Percentiles rank a stretch among this genome's conserved stretches.
phyloP scores from a whole-genome alignment of 208 protist species.

The Leishmania lainsoni region DNA sequence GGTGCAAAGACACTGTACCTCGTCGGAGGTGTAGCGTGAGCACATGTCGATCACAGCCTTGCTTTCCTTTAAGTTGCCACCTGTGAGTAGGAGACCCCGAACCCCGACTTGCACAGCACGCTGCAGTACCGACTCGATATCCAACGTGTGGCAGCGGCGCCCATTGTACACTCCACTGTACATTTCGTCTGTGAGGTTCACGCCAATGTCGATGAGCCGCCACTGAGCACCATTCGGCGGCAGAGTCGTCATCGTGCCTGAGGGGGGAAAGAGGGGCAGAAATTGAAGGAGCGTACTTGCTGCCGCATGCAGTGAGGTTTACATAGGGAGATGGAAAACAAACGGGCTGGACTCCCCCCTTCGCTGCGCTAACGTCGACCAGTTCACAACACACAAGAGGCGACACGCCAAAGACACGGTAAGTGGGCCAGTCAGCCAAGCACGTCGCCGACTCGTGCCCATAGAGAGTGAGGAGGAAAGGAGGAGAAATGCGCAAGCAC shows the following conservation, averaged over 20 bases:
- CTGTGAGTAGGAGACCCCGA: constrained; percentile 76
- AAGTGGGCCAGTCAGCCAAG: background rate
- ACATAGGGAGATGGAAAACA: background rate
- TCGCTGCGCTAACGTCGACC: background rate
- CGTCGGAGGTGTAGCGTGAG: constrained; percentile 38
- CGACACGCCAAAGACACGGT: background rate
- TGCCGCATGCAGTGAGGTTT: background rate
- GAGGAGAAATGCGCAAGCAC: background rate
- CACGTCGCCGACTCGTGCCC: background rate
- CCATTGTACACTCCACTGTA: constrained; percentile 77
- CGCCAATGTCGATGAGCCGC: constrained; percentile 84
- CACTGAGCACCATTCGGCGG: constrained; percentile 29
- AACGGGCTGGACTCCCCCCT: background rate
- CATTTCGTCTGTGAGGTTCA: constrained; percentile 87
- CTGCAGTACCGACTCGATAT: constrained; percentile 66
- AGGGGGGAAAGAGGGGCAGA: background rate
- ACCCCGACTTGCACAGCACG: constrained; percentile 61
- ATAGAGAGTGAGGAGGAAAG: background rate
- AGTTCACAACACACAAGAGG: background rate
- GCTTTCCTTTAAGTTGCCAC: constrained; percentile 60
- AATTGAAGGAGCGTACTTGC: background rate
- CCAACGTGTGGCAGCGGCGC: constrained; percentile 46
- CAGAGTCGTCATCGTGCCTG: constrained; percentile 2
- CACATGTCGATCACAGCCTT: constrained; percentile 64
- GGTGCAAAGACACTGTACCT: constrained; percentile 61